Conservation (phyloP, 805 yeast species). For the Saccharomyces jurei region DNA sequence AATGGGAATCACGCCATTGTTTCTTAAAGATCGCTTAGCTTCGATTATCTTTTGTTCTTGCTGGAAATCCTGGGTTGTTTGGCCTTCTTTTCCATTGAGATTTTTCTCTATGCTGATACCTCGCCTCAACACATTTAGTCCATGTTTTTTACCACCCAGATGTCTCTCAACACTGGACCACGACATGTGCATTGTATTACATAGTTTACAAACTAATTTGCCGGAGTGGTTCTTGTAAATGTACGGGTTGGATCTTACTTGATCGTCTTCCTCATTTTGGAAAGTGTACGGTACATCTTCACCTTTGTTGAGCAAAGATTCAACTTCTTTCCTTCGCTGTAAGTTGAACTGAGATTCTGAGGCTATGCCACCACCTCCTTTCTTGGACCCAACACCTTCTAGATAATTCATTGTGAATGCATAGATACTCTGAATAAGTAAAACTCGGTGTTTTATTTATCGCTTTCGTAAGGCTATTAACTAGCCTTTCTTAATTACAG, state of each 20-base stretch:
- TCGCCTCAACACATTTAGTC: constrained; percentile 59
- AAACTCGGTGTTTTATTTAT: not conserved
- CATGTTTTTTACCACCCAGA: constrained; percentile 78
- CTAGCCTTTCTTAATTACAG: not conserved
- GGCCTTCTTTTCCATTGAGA: not conserved
- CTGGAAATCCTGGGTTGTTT: not conserved
- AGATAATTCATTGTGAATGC: constrained; percentile 66
- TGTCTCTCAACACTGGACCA: constrained; percentile 80
- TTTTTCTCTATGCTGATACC: constrained; percentile 23
- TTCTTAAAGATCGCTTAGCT: constrained; percentile 1
- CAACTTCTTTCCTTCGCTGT: constrained; percentile 58
- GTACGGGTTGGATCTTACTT: constrained; percentile 45
- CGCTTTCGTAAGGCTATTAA: not conserved
- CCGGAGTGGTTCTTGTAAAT: constrained; percentile 81
- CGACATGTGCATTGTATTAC: constrained; percentile 73
- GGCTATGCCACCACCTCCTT: constrained; percentile 88
- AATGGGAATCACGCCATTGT: constrained; percentile 41
- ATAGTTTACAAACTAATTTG: constrained; percentile 71
- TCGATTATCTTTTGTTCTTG: not conserved
- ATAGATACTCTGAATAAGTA: not conserved
- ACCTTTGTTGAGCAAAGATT: constrained; percentile 43
- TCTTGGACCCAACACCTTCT: constrained; percentile 81
- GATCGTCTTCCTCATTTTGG: constrained; percentile 48
- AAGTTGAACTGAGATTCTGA: constrained; percentile 61
- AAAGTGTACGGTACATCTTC: constrained; percentile 33